Percentiles rank a stretch among this genome's conserved stretches.
Evolutionary conservation across 768 basidiomycete genomes (phyloP).

Genomic region (Termitomyces sp.): DNA sequence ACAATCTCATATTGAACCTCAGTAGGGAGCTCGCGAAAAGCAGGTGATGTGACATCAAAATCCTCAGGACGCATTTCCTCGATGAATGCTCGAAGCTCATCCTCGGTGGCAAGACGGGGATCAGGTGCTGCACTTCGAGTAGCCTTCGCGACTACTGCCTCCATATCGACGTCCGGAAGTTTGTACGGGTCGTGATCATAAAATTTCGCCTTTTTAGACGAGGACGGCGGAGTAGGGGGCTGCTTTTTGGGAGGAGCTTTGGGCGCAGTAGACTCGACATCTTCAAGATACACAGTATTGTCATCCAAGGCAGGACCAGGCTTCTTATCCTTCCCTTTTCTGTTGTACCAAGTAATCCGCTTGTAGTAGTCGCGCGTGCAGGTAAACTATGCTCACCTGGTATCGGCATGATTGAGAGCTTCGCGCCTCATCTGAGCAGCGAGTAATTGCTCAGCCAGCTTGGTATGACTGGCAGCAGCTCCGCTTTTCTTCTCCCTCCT

Average conservation of each 20-base stretch:
- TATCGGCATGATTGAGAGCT: slow-evolving; percentile 49
- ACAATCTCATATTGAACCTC: slow-evolving; percentile 98
- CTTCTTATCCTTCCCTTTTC: slow-evolving; percentile 40
- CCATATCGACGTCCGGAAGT: slow-evolving; percentile 79
- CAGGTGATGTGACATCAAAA: slow-evolving; percentile 85
- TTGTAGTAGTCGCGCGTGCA: background rate
- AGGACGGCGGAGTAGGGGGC: slow-evolving; percentile 36
- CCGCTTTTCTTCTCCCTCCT: slow-evolving; percentile 89
- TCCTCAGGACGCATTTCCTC: slow-evolving; percentile 96
- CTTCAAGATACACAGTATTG: slow-evolving; percentile 83
- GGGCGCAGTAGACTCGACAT: slow-evolving; percentile 51
- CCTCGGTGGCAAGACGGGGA: slow-evolving; percentile 92
- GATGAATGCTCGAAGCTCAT: slow-evolving; percentile 88
- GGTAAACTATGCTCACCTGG: background rate
- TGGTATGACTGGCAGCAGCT: slow-evolving; percentile 78
- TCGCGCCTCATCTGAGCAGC: slow-evolving; percentile 91
- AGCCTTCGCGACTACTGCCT: slow-evolving; percentile 53
- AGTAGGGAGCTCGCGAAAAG: slow-evolving; percentile 88
- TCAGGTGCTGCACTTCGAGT: slow-evolving; percentile 65
- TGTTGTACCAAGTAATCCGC: slow-evolving; percentile 1
- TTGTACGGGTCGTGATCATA: slow-evolving; percentile 87
- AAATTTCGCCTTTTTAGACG: slow-evolving; percentile 57
- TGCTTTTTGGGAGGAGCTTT: slow-evolving; percentile 45
- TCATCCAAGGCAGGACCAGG: slow-evolving; percentile 49
- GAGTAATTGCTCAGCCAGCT: slow-evolving; percentile 85